These are phyloP conservation scores for Xylaria polymorpha DNA, from an alignment of 2,329 filamentous ascomycete genomes.

Conservation along the genomic window DNA sequence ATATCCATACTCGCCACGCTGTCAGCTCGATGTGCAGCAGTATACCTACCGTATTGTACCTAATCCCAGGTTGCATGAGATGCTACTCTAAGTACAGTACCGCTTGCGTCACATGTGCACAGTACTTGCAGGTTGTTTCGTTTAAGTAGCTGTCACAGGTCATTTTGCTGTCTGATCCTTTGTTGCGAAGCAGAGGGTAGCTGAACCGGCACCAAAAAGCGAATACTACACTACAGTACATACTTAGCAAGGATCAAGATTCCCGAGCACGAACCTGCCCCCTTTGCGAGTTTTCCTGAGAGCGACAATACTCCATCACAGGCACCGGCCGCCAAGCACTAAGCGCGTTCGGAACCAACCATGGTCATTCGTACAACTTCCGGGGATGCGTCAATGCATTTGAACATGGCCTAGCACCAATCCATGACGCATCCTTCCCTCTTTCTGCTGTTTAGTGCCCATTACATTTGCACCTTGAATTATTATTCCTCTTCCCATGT, in stretches of 20 bases:
- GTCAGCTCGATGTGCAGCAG: conserved; percentile 24
- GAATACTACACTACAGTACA: background rate
- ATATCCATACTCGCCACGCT: conserved; percentile 26
- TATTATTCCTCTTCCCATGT: background rate
- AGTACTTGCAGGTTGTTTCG: conserved; percentile 17
- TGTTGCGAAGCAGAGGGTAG: conserved; percentile 7
- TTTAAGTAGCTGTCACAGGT: conserved; percentile 16
- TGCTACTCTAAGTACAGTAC: background rate
- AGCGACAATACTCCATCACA: background rate
- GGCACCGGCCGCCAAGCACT: conserved; percentile 2
- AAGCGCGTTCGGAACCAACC: conserved; percentile 1
- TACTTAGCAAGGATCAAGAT: conserved; percentile 15
- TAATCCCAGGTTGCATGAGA: conserved; percentile 22
- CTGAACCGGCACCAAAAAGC: conserved; percentile 5
- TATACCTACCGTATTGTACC: too few species aligned
- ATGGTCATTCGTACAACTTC: background rate
- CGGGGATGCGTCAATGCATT: conserved; percentile 8
- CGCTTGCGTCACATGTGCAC: conserved; percentile 26
- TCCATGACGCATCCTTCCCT: background rate
- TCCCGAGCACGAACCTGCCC: background rate
- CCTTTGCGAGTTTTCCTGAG: background rate
- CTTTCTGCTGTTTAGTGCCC: background rate
- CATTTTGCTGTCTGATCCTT: conserved; percentile 26
- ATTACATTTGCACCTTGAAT: background rate
- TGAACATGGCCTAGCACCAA: conserved; percentile 8